Evolutionary conservation across 202 grass and related monocot species (phyloP).

Genomic region (Panicum virgatum): DNA sequence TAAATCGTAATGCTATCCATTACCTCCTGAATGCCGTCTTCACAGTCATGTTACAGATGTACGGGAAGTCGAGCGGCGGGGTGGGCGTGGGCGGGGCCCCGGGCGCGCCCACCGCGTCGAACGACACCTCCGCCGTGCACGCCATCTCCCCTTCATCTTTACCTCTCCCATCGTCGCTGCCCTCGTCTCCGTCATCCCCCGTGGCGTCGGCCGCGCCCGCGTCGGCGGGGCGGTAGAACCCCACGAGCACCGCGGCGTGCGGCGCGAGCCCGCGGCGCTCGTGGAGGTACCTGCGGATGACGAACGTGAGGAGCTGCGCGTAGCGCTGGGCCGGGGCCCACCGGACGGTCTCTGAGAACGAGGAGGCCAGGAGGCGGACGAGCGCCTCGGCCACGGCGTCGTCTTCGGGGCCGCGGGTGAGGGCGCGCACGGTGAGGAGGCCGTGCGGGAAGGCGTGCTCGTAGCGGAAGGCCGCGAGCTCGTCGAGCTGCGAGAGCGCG

Average conservation of each 20-base stretch:
- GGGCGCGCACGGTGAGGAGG: constrained; percentile 38
- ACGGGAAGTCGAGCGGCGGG: constrained; percentile 68
- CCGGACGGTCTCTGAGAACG: constrained; percentile 64
- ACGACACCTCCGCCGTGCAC: constrained; percentile 83
- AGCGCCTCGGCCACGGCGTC: constrained; percentile 45
- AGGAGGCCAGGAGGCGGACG: constrained; percentile 59
- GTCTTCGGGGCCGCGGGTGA: constrained; percentile 13
- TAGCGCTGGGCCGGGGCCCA: constrained; percentile 61
- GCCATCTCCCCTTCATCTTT: constrained; percentile 52
- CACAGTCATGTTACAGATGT: constrained; percentile 98
- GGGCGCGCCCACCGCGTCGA: constrained; percentile 69
- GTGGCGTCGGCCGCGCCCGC: constrained; percentile 6
- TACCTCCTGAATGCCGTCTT: constrained; percentile 79
- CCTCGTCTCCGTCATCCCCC: neutral
- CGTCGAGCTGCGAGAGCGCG: constrained; percentile 40
- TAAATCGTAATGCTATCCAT: neutral
- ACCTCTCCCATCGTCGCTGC: neutral
- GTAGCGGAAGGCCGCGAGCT: constrained; percentile 45
- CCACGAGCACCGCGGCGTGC: constrained; percentile 70
- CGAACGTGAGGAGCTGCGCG: constrained; percentile 57
- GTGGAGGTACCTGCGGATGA: constrained; percentile 60
- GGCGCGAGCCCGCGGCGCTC: constrained; percentile 58
- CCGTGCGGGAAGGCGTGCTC: constrained; percentile 49
- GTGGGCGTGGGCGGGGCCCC: constrained; percentile 63
- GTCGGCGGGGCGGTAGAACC: constrained; percentile 47